Base-by-base conservation (phyloP, 148 eudicot species). In the Rhododendron williamsianum region DNA sequence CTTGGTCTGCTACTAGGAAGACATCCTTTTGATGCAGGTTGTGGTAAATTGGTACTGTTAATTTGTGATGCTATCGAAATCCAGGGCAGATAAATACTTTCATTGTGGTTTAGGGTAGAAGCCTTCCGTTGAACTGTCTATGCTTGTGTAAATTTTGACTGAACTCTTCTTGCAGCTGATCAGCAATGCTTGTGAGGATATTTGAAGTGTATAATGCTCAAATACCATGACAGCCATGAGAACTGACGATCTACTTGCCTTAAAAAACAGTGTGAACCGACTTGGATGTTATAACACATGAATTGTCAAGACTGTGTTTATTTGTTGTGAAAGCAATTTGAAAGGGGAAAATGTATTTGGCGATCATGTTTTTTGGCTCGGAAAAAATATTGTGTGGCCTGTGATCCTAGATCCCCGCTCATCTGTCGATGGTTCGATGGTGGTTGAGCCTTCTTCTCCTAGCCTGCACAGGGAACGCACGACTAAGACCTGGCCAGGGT, bases 261-360 rank as follows among this genome's bases (percentile, higher is more conserved):
- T 72, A 16, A 35, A 35, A 74, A 74, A 74, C 4, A 10, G 38
- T 35, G 78, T 36, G 43, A 33, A 73, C 27, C 15, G 77, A 73
- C 43, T 15, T 73, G 21, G 21, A 73, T 33, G 10, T 33, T 11
- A 30, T 73, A 15, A 35, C 43, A 1, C 76, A 25, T 72, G 76
- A 36, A 36, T 36, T 15, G 19, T 35, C 19, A 4, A 36, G 38
- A 74, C n/a, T 74, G 46, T 74, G 43, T 73, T 74, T 35, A 16
- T 35, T 73, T 74, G 78, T 74, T 16, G 78, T 74, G 45, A 74
- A 74, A 74, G 46, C 46, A 36, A 36, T 74, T 74, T 74, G 78
- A 74, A 74, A 36, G 21, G 78, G 46, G 46, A 9, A 73, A 15
- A 73, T 35, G n/a, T 15, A 6, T 35, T 35, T 15, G 9, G 15